Evolutionary conservation across 1,284 basidiomycete species (phyloP).

Genomic region (Marasmius fiardii): DNA sequence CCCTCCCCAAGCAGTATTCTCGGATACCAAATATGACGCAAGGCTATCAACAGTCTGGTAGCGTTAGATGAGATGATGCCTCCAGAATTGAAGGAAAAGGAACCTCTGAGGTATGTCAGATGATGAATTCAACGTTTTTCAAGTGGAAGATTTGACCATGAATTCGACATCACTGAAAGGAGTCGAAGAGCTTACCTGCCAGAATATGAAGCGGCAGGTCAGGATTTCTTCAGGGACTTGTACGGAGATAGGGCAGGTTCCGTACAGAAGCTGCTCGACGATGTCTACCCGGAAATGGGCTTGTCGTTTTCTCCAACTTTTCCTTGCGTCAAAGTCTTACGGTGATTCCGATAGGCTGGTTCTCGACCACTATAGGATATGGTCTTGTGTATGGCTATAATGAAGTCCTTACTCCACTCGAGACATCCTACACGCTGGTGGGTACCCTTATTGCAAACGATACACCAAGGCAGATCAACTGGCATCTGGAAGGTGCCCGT

Average conservation of each 20-base stretch:
- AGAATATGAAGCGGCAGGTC: slow-evolving; percentile 8
- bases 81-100: slow-evolving; percentile 33
- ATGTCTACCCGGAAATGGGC: slow-evolving; percentile 18
- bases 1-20: slow-evolving; percentile 8
- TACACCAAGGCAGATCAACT: slow-evolving; percentile 49
- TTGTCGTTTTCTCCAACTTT: slow-evolving; percentile 6
- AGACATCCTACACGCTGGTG: slow-evolving; percentile 46
- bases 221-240: slow-evolving; percentile 6
- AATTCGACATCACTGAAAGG: slow-evolving; percentile 2
- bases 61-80: slow-evolving; percentile 40
- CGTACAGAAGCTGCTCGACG: slow-evolving; percentile 12
- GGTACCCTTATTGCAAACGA: slow-evolving; percentile 49
- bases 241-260: slow-evolving; percentile 16
- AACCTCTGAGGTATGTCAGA: slow-evolving; percentile 31
- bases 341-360: slow-evolving; percentile 37
- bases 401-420: slow-evolving; percentile 36
- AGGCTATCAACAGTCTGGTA: slow-evolving; percentile 47
- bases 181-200: slow-evolving; percentile 3
- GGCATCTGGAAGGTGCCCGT: slow-evolving; percentile 50
- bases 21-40: neutral
- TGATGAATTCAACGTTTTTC: neutral
- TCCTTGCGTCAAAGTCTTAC: neutral
- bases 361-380: slow-evolving; percentile 49
- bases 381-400: slow-evolving; percentile 44
- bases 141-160: neutral